phyloP scores from a whole-genome alignment of 164 flowering plant genomes.

The Macadamia tetraphylla region DNA sequence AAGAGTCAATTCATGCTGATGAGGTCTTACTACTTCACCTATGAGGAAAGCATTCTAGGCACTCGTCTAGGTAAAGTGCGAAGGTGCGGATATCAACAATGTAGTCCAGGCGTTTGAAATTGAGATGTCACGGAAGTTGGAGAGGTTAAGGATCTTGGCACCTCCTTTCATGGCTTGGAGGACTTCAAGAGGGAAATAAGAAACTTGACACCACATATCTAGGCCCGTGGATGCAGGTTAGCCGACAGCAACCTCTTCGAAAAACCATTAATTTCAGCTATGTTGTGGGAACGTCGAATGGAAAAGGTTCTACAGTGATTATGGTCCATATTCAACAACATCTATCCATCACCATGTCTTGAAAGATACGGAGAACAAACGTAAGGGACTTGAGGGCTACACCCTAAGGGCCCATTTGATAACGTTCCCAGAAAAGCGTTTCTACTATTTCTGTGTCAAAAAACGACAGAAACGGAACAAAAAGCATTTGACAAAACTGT shows the following conservation, averaged over 20 bases:
- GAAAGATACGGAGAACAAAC: conserved; percentile 62
- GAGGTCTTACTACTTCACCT: conserved; percentile 16
- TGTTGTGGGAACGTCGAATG: too few species aligned
- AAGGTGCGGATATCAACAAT: conserved; percentile 72
- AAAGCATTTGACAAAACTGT: too few species aligned
- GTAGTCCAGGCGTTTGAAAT: conserved; percentile 67
- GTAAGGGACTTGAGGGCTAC: conserved; percentile 75
- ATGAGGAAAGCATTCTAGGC: conserved; percentile 59
- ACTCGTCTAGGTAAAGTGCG: conserved; percentile 77
- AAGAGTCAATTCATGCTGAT: too few species aligned
- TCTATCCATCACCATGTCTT: conserved; percentile 16
- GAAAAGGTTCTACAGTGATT: too few species aligned
- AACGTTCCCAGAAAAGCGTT: too few species aligned
- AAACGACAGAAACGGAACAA: too few species aligned
- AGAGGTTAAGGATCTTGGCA: conserved; percentile 58
- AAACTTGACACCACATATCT: conserved; percentile 35
- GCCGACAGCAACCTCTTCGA: too few species aligned
- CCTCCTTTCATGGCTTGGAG: conserved; percentile 63
- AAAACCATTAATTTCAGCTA: too few species aligned
- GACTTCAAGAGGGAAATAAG: conserved; percentile 65
- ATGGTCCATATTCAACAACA: too few species aligned
- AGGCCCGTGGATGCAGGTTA: too few species aligned
- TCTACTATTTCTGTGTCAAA: too few species aligned
- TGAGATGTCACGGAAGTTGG: conserved; percentile 61
- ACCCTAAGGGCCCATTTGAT: conserved; percentile 26